Evolutionary conservation across 805 yeast species (phyloP), one percentile per base, ranked within the genome.

Genomic region (Ogataea haglerorum): DNA sequence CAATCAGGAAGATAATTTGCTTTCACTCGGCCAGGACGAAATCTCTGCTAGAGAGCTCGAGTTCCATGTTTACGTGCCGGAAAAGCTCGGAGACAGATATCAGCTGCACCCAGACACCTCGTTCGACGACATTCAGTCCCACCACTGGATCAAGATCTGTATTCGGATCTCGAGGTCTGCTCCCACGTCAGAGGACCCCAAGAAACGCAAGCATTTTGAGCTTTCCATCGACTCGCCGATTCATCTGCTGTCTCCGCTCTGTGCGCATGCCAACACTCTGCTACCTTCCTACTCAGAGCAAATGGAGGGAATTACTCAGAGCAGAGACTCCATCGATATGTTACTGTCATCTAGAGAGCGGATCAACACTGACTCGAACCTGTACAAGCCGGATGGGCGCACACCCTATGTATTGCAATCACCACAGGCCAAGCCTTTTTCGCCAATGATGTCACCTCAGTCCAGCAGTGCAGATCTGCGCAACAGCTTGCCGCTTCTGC

Each of bases 101-200:
- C 70, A 67, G 43, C 63, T 84, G 21, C 96, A 88, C 54, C 96
- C 98, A 1, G 95, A 93, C 61, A 86, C 96, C 0, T 78, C 86
- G 3, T 82, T 74, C 51, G 77, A 75, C 17, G 80, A 80, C 52
- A 88, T 93, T 47, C 90, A 88, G 64, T 75, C 93, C 6, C 91
- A 86, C 54, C 99, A 93, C 64, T 93, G 99, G 97, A 80, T 93
- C 54, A 93, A 93, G 64, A 75, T 93, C 12, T 84, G 95, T 48
- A 65, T 93, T 38, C 68, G 98, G 37, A 69, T 93, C 28, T 85
- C 95, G 5, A 77, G 75, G 49, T 57, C 71, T n/a, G 80, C 84
- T 31, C 75, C 80, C 2, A 69, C 71, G 2, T 64, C 67, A 32
- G 66, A 60, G 17, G 59, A 63, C 28, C 63, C 65, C 2, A 36